A percentile compares a stretch with the other conserved stretches of the same genome.
phyloP scores from a whole-genome alignment of 768 basidiomycete genomes.

The Udeniomyces megalosporus region DNA sequence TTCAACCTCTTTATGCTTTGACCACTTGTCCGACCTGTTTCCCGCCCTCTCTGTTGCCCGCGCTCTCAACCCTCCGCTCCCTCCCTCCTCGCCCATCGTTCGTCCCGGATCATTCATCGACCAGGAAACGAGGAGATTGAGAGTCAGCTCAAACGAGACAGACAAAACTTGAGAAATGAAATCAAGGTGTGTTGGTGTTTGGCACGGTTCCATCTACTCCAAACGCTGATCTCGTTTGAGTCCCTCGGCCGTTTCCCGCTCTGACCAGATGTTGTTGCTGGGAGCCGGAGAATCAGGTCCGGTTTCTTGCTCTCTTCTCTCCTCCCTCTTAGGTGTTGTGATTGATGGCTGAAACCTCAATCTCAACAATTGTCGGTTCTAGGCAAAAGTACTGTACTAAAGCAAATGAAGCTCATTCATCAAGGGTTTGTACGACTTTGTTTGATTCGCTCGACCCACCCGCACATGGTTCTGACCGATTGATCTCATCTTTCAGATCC shows the following conservation, averaged over 20 bases:
- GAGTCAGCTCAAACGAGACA: constrained; percentile 73
- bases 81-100: not conserved
- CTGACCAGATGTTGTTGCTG: constrained; percentile 69
- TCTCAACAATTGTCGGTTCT: not conserved
- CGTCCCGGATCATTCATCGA: not conserved
- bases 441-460: not conserved
- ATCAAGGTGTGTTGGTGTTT: constrained; percentile 31
- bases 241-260: not conserved
- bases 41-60: not conserved
- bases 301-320: constrained; percentile 16
- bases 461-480: not conserved
- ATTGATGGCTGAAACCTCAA: not conserved
- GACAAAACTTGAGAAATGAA: constrained; percentile 78
- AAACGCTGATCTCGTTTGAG: no score
- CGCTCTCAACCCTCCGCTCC: not conserved
- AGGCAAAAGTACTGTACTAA: constrained; percentile 8
- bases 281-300: constrained; percentile 94
- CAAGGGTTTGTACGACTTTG: constrained; percentile 11
- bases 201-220: not conserved
- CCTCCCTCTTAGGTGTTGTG: not conserved
- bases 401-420: constrained; percentile 17
- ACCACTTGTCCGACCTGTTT: not conserved
- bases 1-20: not conserved
- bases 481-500: constrained; percentile 19
- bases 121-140: constrained; percentile 80